Percentiles rank a stretch among this genome's conserved stretches.
Evolutionary conservation across 2,329 filamentous ascomycete species (phyloP).

Genomic region (Talaromyces pinophilus): DNA sequence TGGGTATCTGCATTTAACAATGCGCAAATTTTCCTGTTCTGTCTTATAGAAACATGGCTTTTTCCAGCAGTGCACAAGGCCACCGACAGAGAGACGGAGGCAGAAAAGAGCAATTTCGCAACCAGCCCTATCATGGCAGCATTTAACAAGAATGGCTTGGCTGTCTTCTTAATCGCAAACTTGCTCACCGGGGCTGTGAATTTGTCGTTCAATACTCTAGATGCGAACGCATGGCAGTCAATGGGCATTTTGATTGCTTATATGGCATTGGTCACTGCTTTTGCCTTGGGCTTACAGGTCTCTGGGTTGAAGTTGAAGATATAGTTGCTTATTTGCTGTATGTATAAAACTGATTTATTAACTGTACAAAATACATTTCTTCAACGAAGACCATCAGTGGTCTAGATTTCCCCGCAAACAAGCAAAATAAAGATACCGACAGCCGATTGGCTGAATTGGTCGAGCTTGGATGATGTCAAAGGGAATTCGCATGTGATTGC

Average conservation of each 20-base stretch:
- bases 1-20: conserved; percentile 94
- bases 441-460: conserved; percentile 6
- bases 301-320: conserved; percentile 38
- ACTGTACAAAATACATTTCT: background rate
- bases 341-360: background rate
- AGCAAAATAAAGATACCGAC: background rate
- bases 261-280: conserved; percentile 63
- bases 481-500: conserved; percentile 12
- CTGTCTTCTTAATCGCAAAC: conserved; percentile 84
- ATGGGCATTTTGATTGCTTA: conserved; percentile 78
- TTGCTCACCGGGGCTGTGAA: conserved; percentile 87
- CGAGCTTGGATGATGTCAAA: conserved; percentile 3
- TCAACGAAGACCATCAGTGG: background rate
- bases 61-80: conserved; percentile 72
- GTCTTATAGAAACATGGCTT: conserved; percentile 71
- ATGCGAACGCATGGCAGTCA: conserved; percentile 63
- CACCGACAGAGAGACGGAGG: conserved; percentile 57
- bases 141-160: conserved; percentile 85
- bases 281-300: conserved; percentile 56
- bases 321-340: conserved; percentile 19
- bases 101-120: conserved; percentile 64
- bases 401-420: conserved; percentile 1
- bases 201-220: conserved; percentile 77
- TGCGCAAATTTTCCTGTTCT: conserved; percentile 77
- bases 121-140: conserved; percentile 80